Conservation (phyloP, 2,329 filamentous ascomycete species). For the Aspergillus sp. region DNA sequence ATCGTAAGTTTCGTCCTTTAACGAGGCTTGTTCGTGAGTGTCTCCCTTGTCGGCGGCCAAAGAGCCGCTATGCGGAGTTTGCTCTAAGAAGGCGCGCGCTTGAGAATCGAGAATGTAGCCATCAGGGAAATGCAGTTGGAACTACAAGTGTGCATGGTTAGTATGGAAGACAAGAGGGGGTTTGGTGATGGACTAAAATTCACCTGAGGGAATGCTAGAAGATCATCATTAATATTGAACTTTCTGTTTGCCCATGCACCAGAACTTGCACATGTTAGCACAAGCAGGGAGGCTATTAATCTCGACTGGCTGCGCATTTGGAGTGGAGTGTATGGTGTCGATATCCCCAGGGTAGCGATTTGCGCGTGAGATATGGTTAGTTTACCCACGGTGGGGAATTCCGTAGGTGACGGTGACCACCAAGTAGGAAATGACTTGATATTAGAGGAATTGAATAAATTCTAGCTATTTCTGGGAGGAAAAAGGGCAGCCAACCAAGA, state of each 20-base stretch:
- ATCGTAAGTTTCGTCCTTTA: conserved; percentile 15
- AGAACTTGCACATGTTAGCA: conserved; percentile 31
- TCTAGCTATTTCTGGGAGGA: neutral
- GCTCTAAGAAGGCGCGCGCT: conserved; percentile 57
- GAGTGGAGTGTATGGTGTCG: neutral
- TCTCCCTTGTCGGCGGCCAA: conserved; percentile 16
- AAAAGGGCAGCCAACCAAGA: neutral
- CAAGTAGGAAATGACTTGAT: neutral
- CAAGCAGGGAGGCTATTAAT: conserved; percentile 29
- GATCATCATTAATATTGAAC: conserved; percentile 86
- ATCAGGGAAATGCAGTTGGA: conserved; percentile 74
- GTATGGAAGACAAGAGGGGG: neutral
- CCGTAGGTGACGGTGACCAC: neutral
- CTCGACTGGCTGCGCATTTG: conserved; percentile 27
- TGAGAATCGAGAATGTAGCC: conserved; percentile 70
- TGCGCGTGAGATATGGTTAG: neutral
- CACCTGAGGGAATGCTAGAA: conserved; percentile 85
- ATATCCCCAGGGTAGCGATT: neutral
- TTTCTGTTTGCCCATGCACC: conserved; percentile 53
- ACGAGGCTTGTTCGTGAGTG: conserved; percentile 28
- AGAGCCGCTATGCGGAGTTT: conserved; percentile 20
- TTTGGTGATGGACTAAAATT: conserved; percentile 17
- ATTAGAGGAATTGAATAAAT: neutral
- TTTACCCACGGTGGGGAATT: neutral
- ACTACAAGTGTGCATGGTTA: conserved; percentile 52